phyloP scores from a whole-genome alignment of 352 stramenopile species.

The Pythium brassicae region DNA sequence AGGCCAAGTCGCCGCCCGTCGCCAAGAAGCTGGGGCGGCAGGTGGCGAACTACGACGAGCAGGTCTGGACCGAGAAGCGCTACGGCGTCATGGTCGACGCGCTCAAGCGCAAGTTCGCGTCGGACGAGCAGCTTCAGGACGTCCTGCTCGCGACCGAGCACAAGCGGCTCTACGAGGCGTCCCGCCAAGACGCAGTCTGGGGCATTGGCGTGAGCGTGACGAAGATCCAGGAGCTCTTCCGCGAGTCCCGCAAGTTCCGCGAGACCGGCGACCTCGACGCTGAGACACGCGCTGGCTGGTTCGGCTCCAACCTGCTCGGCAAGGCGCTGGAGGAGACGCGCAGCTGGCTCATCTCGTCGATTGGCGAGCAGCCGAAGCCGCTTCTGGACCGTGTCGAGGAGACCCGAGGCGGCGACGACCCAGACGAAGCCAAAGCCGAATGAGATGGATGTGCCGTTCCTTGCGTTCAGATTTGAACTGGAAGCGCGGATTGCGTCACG shows the following conservation, averaged over 20 bases:
- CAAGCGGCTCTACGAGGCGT: constrained; percentile 54
- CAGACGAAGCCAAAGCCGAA: not conserved
- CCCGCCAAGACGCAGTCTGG: constrained; percentile 46
- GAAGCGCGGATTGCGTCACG: too few species aligned
- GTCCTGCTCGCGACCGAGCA: constrained; percentile 39
- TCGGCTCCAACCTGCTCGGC: constrained; percentile 51
- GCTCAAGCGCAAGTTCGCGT: constrained; percentile 62
- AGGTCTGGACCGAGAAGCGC: constrained; percentile 31
- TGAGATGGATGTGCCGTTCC: not conserved
- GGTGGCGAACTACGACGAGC: constrained; percentile 51
- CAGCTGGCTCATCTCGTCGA: constrained; percentile 26
- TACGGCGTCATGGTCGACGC: constrained; percentile 49
- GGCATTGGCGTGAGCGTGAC: constrained; percentile 50
- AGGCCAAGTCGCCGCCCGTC: constrained; percentile 34
- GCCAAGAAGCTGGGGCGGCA: constrained; percentile 51
- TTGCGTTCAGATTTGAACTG: too few species aligned
- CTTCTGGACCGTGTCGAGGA: too few species aligned
- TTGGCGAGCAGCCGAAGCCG: not conserved
- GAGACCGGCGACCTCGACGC: constrained; percentile 30
- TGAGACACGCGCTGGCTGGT: constrained; percentile 27
- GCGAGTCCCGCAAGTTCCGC: constrained; percentile 27
- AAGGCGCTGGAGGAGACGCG: constrained; percentile 52
- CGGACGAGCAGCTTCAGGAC: constrained; percentile 21
- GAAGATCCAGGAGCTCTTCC: constrained; percentile 32
- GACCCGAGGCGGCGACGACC: not conserved